phyloP scores from a whole-genome alignment of 2,329 filamentous ascomycete species.

The Pestalotiopsis sp. region DNA sequence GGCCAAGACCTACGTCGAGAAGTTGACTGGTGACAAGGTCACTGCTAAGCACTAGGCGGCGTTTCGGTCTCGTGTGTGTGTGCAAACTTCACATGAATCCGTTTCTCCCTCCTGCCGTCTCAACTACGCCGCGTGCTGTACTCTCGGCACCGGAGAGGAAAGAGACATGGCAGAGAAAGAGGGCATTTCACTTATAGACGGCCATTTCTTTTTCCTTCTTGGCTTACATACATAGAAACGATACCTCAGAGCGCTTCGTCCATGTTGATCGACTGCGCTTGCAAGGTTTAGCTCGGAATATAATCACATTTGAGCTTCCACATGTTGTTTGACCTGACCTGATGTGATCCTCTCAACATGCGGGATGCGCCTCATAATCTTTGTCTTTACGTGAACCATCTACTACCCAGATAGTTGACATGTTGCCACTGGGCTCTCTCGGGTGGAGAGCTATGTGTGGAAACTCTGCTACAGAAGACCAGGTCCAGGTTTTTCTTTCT shows the following conservation, averaged over 20 bases:
- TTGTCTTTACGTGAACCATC: too few species aligned
- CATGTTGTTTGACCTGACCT: not conserved
- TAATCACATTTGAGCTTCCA: not conserved
- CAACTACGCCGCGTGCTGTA: not conserved
- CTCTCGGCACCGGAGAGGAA: not conserved
- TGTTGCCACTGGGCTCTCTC: too few species aligned
- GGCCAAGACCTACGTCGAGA: conserved; percentile 71
- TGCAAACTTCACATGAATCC: not conserved
- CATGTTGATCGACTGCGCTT: not conserved
- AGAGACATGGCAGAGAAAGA: not conserved
- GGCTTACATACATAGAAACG: not conserved
- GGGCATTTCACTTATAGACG: not conserved
- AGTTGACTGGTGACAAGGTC: conserved; percentile 64
- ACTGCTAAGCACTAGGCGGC: conserved; percentile 67
- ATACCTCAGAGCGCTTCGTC: not conserved
- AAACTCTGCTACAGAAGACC: too few species aligned
- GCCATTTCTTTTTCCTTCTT: not conserved
- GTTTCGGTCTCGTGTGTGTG: conserved; percentile 22
- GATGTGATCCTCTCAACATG: not conserved
- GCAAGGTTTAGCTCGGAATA: not conserved
- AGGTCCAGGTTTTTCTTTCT: too few species aligned
- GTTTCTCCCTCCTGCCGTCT: not conserved
- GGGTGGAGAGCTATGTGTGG: too few species aligned
- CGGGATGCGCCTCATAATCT: too few species aligned
- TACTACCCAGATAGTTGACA: too few species aligned